Evolutionary conservation across 371 early-diverging fungal species (phyloP), one percentile per base, ranked within the genome.

Genomic region (Basidiobolus heterosporus): DNA sequence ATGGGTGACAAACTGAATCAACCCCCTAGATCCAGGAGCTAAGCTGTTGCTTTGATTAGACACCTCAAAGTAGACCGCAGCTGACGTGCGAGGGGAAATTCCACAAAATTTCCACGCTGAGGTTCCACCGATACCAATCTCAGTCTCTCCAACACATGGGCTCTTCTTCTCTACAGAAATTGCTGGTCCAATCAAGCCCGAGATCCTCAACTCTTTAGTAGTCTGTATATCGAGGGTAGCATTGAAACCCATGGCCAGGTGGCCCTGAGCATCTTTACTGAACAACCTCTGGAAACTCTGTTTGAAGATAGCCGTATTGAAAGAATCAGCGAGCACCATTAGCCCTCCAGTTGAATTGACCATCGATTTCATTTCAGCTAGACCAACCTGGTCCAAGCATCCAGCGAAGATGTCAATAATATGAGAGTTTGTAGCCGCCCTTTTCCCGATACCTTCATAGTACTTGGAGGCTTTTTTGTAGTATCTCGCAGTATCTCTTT

Each of bases 191-290:
- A 97, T 94, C 57, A 96, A 58, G 35, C 98, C 98, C 57, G 90
- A 91, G 6, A 97, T 85, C 65, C 85, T 82, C 20, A 97, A 70
- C 55, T 97, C 98, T 57, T 83, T 77, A 6, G 91, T 86, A 0
- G 91, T 93, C 71, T 89, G 63, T 22, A 99, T 92, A 59, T 95
- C 95, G 36, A 98, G 64, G 5, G 90, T 89, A n/a, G 92, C 98
- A 64, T 99, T 98, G 69, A 99, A 98, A 11, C 91, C 98, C 86
- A 91, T 85, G 55, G 77, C 73, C 58, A 98, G 66, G 48, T 80
- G 70, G 9, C 88, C 92, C 45, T 87, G 80, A 11, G 72, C 74
- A 54, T 94, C 94, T 65, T 88, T 92, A 47, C 72, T 78, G 68
- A 94, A 89, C 38, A 98, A 59, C 37, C 88, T 75, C 57, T 88